Conservation (phyloP, 2,329 filamentous ascomycete species). For the Aspergillus thermomutatus region DNA sequence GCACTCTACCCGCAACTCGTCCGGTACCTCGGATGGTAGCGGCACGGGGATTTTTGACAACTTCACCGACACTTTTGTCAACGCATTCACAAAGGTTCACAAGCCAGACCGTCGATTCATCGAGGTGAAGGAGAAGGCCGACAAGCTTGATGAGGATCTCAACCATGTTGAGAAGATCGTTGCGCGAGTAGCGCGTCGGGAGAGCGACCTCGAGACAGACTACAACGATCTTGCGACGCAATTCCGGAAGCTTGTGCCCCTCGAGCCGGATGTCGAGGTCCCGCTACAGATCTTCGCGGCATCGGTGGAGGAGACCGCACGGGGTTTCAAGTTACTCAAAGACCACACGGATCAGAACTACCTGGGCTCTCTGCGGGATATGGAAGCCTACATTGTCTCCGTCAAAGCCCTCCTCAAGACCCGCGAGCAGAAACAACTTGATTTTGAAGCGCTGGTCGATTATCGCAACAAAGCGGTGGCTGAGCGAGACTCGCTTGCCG, state of each 20-base stretch:
- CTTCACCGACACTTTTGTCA: slow-evolving; percentile 93
- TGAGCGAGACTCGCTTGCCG: slow-evolving; percentile 77
- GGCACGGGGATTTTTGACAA: slow-evolving; percentile 78
- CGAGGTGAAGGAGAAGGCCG: slow-evolving; percentile 85
- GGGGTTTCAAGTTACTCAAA: slow-evolving; percentile 74
- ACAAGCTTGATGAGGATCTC: slow-evolving; percentile 92
- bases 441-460: slow-evolving; percentile 93
- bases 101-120: slow-evolving; percentile 93
- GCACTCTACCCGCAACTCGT: slow-evolving; percentile 64
- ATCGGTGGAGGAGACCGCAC: slow-evolving; percentile 77
- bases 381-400: slow-evolving; percentile 89
- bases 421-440: slow-evolving; percentile 94
- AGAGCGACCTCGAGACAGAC: slow-evolving; percentile 82
- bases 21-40: slow-evolving; percentile 39
- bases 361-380: slow-evolving; percentile 84
- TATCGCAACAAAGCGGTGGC: slow-evolving; percentile 87
- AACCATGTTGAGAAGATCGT: slow-evolving; percentile 95
- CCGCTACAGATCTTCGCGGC: slow-evolving; percentile 82
- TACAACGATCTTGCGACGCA: slow-evolving; percentile 87
- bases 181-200: slow-evolving; percentile 79
- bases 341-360: slow-evolving; percentile 96
- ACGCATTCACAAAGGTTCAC: slow-evolving; percentile 94
- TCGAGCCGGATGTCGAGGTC: slow-evolving; percentile 82
- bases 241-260: slow-evolving; percentile 85
- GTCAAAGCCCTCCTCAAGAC: slow-evolving; percentile 86